Percentiles rank a stretch among this genome's conserved stretches.
Conservation (phyloP, 352 stramenopile species). For the Phytophthora kernoviae region DNA sequence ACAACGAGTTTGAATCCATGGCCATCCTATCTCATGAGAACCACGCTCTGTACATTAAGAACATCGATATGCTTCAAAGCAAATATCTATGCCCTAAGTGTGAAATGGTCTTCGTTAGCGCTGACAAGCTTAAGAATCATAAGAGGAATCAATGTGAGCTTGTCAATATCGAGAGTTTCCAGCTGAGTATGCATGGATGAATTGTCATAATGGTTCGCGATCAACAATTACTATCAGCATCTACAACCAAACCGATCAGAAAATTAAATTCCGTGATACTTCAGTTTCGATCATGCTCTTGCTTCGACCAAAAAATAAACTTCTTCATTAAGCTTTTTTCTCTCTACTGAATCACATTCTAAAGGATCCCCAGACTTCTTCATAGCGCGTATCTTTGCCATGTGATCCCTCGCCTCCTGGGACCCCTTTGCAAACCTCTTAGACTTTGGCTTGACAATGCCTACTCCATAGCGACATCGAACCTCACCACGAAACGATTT, state of each 20-base stretch:
- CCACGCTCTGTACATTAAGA: not conserved
- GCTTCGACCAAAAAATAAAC: not conserved
- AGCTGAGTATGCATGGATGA: constrained; percentile 12
- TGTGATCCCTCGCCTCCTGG: not conserved
- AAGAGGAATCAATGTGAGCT: no score
- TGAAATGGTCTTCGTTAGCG: not conserved
- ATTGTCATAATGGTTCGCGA: constrained; percentile 1
- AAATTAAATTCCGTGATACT: constrained; percentile 1
- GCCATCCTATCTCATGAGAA: no score
- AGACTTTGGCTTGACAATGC: not conserved
- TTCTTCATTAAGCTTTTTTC: no score
- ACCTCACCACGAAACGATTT: not conserved
- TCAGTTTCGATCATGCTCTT: constrained; percentile 11
- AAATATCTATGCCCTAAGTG: not conserved
- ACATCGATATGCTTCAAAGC: not conserved
- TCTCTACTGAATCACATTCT: no score
- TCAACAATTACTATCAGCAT: constrained; percentile 2
- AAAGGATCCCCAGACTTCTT: not conserved
- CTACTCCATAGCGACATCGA: not conserved
- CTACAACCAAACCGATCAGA: constrained; percentile 6
- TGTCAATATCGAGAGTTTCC: not conserved
- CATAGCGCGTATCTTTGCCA: not conserved
- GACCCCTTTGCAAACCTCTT: not conserved
- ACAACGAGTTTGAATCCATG: no score
- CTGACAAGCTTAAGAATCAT: not conserved